Evolutionary conservation across 2,329 filamentous ascomycete species (phyloP).

Genomic region (Beauveria caledonica): DNA sequence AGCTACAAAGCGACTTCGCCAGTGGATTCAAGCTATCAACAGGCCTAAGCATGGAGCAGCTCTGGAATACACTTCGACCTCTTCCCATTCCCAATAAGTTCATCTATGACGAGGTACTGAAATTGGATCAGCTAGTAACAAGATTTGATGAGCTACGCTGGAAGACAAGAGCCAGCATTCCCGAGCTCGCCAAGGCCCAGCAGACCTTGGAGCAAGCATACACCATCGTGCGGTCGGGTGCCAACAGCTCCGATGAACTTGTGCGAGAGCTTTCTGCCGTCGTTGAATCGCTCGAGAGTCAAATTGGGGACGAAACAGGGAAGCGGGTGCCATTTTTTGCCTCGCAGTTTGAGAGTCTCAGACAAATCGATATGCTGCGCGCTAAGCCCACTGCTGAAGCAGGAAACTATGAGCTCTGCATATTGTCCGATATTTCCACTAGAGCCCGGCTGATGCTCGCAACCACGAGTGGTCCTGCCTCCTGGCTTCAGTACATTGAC

Average conservation of each 20-base stretch:
- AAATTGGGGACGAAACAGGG: conserved; percentile 32
- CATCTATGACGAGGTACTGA: conserved; percentile 37
- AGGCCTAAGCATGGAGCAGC: conserved; percentile 68
- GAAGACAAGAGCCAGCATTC: conserved; percentile 44
- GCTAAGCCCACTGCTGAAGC: background rate
- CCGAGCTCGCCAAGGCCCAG: conserved; percentile 45
- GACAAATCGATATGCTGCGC: conserved; percentile 43
- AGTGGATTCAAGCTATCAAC: conserved; percentile 64
- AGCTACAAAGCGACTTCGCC: conserved; percentile 50
- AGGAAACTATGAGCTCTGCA: conserved; percentile 32
- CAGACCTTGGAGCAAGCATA: conserved; percentile 49
- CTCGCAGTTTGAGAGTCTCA: conserved; percentile 47
- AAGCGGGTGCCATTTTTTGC: conserved; percentile 42
- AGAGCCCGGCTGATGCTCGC: conserved; percentile 26
- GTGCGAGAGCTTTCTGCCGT: conserved; percentile 42
- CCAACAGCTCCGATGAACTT: conserved; percentile 36
- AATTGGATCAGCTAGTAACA: conserved; percentile 47
- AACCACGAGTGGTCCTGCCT: conserved; percentile 27
- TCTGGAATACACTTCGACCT: conserved; percentile 70
- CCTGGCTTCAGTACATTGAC: conserved; percentile 39
- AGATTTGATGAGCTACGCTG: conserved; percentile 55
- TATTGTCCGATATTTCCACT: conserved; percentile 38
- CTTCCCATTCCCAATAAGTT: conserved; percentile 39
- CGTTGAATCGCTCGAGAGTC: conserved; percentile 42
- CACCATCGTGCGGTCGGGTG: conserved; percentile 38